These are phyloP conservation scores for Arctostaphylos glauca DNA, from an alignment of 148 eudicot genomes.

Conservation along the genomic window DNA sequence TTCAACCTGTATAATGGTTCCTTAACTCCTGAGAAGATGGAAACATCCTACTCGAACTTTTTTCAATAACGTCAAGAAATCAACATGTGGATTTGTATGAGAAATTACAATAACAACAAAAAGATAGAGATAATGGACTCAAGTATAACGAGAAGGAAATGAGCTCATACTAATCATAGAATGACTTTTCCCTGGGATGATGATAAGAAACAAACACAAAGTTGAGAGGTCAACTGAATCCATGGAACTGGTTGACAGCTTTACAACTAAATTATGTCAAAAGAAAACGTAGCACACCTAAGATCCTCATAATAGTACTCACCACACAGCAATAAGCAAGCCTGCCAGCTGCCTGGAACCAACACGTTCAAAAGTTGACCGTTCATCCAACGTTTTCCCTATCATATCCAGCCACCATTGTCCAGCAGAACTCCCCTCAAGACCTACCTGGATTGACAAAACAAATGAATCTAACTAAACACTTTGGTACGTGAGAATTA, in stretches of 20 bases:
- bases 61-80: neutral
- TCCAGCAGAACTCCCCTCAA: slow-evolving; percentile 94
- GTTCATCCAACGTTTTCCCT: slow-evolving; percentile 82
- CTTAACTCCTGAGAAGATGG: neutral
- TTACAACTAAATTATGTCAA: neutral
- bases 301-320: slow-evolving; percentile 33
- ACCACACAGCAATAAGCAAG: slow-evolving; percentile 89
- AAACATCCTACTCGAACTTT: neutral
- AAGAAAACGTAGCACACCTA: neutral
- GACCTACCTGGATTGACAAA: slow-evolving; percentile 66
- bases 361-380: slow-evolving; percentile 79
- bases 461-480: neutral
- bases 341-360: slow-evolving; percentile 99
- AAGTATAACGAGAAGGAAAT: neutral
- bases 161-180: neutral
- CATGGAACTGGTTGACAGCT: neutral
- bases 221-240: neutral
- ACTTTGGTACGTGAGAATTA: neutral
- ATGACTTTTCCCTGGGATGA: neutral
- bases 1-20: neutral
- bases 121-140: neutral
- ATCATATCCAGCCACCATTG: slow-evolving; percentile 97
- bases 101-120: neutral
- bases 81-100: neutral
- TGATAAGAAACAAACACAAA: neutral